Base-by-base conservation (phyloP, 768 basidiomycete genomes). In the Serendipita sp. region DNA sequence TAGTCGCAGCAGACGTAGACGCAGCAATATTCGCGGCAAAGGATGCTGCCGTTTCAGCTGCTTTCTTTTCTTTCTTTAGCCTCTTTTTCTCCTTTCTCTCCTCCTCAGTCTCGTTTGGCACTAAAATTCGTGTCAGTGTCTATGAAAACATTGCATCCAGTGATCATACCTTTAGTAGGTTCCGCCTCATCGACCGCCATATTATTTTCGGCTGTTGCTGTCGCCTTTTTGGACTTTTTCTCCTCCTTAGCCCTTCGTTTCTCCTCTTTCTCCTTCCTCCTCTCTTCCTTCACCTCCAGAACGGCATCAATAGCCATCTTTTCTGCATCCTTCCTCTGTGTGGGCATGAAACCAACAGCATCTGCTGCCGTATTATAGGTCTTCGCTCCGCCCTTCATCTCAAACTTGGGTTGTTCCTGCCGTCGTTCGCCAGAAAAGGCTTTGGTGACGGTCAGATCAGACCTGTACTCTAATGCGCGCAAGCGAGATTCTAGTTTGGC, bases 401-500 rank as follows among this genome's bases (percentile, higher is more conserved):
- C 85, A 77, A 92, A 94, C 69, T 81, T 82, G 69, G 79, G 80
- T 73, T 91, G 88, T 73, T 87, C 86, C 76, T 81, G 83, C 68
- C 84, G 80, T 67, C 88, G 84, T 45, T 86, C 85, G 38, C 81
- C 84, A 18, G 83, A 79, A 38, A 60, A 60, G 3, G 56, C 56
- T 18, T 60, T 60, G 18, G 56, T 60, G 18, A 30, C 32, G 18
- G 56, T 60, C 53, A 83, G 78, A 66, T 95, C 94, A 53, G 79
- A 78, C 69, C 91, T 86, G 70, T 88, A 80, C 73, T 98, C 94
- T 51, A 99, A 81, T 1, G 86, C 85, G 28, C 92, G 89, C 45
- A 98, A 77, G 38, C 96, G 88, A 10, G 92, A 89, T 75, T 98
- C 96, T 67, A 99, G 86, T 75, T 97, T 97, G 66, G 88, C 85